Evolutionary conservation across 164 flowering plant genomes (phyloP).

Genomic region (Piper longum): DNA sequence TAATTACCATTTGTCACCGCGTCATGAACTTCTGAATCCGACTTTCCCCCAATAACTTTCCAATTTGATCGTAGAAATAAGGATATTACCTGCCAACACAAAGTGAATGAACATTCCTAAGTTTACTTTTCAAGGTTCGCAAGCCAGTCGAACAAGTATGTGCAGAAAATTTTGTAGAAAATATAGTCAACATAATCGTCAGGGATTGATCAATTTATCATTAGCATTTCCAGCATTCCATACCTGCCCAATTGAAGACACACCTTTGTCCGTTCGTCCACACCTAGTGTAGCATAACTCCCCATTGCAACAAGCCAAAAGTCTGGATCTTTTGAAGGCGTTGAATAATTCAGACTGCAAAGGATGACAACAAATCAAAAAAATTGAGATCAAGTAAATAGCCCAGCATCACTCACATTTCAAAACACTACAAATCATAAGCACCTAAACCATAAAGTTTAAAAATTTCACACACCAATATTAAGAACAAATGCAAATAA

Average conservation of each 20-base stretch:
- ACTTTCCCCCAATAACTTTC: constrained; percentile 16
- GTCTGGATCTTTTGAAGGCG: constrained; percentile 63
- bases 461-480: too few species aligned
- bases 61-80: constrained; percentile 51
- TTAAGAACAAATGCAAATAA: too few species aligned
- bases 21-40: constrained; percentile 10
- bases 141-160: background rate
- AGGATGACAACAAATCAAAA: background rate
- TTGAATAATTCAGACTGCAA: constrained; percentile 78
- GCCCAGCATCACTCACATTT: too few species aligned
- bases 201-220: background rate
- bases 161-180: background rate
- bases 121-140: too few species aligned
- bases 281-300: constrained; percentile 68
- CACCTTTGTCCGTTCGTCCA: constrained; percentile 95
- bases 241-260: constrained; percentile 86
- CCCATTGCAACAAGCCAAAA: constrained; percentile 56
- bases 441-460: too few species aligned
- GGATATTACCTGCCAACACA: constrained; percentile 47
- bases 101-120: background rate
- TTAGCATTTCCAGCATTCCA: background rate
- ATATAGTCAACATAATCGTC: background rate
- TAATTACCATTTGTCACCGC: constrained; percentile 6
- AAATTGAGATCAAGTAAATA: background rate
- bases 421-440: too few species aligned